Conservation (phyloP, 2,329 filamentous ascomycete genomes). For the Tolypocladium nubicola region DNA sequence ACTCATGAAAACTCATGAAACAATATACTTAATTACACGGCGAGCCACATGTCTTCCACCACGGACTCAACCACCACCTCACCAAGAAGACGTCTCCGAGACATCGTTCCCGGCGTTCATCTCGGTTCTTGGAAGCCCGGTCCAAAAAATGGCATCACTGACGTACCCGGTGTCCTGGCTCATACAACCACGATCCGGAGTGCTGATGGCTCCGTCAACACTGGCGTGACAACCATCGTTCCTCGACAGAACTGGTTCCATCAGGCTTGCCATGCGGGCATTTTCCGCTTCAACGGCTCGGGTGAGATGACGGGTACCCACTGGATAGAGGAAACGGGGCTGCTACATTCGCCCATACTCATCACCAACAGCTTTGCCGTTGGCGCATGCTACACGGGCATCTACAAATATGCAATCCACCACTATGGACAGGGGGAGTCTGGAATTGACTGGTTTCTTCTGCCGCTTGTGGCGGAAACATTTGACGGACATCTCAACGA, state of each 20-base stretch:
- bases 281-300: conserved; percentile 40
- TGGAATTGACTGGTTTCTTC: conserved; percentile 39
- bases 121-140: not conserved
- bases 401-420: conserved; percentile 43
- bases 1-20: not conserved
- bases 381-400: conserved; percentile 46
- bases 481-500: conserved; percentile 54
- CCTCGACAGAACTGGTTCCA: not conserved
- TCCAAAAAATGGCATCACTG: not conserved
- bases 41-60: not conserved
- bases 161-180: not conserved
- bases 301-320: conserved; percentile 52
- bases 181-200: not conserved
- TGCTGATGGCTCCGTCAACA: not conserved
- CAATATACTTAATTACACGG: not conserved
- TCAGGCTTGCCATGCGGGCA: not conserved
- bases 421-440: conserved; percentile 30
- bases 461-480: conserved; percentile 52
- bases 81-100: not conserved
- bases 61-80: not conserved
- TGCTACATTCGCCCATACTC: conserved; percentile 47
- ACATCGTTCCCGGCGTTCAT: not conserved
- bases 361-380: conserved; percentile 49
- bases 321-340: conserved; percentile 51
- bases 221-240: not conserved